Evolutionary conservation across 768 basidiomycete genomes (phyloP).

Genomic region (Tremella fuciformis): DNA sequence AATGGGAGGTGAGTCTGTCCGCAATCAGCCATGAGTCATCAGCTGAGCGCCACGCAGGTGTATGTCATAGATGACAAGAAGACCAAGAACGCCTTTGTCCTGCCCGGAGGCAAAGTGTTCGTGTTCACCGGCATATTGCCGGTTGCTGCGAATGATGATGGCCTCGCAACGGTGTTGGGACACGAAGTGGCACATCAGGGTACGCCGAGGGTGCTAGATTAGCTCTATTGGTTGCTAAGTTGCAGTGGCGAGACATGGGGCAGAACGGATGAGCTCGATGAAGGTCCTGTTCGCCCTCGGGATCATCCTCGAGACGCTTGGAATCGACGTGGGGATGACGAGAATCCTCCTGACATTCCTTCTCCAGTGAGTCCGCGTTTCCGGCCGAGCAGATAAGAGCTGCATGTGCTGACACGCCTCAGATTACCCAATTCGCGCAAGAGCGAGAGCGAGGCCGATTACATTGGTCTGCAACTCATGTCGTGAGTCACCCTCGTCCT

Average conservation of each 20-base stretch:
- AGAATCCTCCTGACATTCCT: slow-evolving; percentile 58
- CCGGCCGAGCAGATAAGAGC: slow-evolving; percentile 2
- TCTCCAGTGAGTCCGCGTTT: slow-evolving; percentile 53
- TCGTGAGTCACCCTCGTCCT: slow-evolving; percentile 51
- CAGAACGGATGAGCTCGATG: slow-evolving; percentile 53
- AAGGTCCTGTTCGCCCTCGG: slow-evolving; percentile 55
- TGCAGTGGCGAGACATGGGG: slow-evolving; percentile 53
- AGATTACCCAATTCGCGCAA: slow-evolving; percentile 78
- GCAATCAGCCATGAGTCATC: neutral
- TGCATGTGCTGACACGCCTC: slow-evolving; percentile 7
- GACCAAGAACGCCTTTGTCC: slow-evolving; percentile 73
- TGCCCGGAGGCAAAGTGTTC: slow-evolving; percentile 69
- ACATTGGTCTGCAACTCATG: slow-evolving; percentile 76
- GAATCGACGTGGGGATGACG: slow-evolving; percentile 61
- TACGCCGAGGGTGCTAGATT: slow-evolving; percentile 39
- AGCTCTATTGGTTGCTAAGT: neutral
- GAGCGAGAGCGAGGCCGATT: slow-evolving; percentile 84
- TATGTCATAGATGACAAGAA: slow-evolving; percentile 72
- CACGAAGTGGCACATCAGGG: slow-evolving; percentile 81
- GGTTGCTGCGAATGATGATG: slow-evolving; percentile 70
- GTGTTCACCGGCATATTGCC: slow-evolving; percentile 89
- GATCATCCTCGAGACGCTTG: slow-evolving; percentile 55
- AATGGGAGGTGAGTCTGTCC: slow-evolving; percentile 48
- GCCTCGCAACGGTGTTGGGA: slow-evolving; percentile 75
- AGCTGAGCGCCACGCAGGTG: slow-evolving; percentile 56